These are phyloP conservation scores for Yamadazyma sp. DNA, from an alignment of 805 yeast species.

Conservation along the genomic window DNA sequence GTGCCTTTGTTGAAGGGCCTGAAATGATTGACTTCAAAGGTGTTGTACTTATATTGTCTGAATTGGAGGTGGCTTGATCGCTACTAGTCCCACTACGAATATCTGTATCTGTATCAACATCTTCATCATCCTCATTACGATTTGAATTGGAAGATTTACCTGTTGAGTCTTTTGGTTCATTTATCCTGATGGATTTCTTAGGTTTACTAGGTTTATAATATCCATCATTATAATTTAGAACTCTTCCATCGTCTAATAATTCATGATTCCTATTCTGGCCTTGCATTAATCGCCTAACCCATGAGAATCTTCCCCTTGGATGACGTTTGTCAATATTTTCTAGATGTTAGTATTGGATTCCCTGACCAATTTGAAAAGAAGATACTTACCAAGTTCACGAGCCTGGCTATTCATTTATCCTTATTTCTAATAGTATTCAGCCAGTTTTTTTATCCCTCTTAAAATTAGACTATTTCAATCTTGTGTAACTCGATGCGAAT, in stretches of 20 bases:
- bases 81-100: conserved; percentile 8
- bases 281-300: conserved; percentile 16
- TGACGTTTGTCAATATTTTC: too few species aligned
- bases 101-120: conserved; percentile 7
- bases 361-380: too few species aligned
- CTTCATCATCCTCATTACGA: conserved; percentile 1
- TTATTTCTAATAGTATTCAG: too few species aligned
- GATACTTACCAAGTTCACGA: conserved; percentile 5
- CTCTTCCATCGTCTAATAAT: conserved; percentile 1
- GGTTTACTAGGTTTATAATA: conserved; percentile 2
- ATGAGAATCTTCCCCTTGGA: conserved; percentile 13
- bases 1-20: conserved; percentile 36
- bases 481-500: too few species aligned
- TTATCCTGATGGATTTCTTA: neutral
- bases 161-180: conserved; percentile 1
- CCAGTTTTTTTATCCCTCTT: too few species aligned
- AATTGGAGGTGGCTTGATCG: conserved; percentile 19
- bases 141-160: too few species aligned
- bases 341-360: too few species aligned
- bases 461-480: too few species aligned
- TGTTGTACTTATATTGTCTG: conserved; percentile 45
- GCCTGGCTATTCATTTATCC: too few species aligned
- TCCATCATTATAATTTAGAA: conserved; percentile 1
- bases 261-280: conserved; percentile 8
- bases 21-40: conserved; percentile 48